These are phyloP conservation scores for Pinus albicaulis DNA, from an alignment of 75 land plant species.

Conservation along the genomic window DNA sequence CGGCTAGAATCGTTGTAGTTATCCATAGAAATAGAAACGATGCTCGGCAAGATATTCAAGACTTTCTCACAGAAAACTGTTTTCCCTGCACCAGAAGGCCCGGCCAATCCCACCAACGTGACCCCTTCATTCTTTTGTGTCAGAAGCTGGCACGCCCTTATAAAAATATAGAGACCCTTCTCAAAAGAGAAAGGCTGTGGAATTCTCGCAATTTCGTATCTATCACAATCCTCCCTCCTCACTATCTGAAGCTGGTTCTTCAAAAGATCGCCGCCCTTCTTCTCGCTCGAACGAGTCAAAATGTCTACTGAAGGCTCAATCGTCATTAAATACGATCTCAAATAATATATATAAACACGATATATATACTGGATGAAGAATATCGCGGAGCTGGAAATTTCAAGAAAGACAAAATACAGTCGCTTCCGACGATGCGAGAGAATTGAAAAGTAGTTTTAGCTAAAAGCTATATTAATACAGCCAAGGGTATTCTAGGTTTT, in stretches of 20 bases:
- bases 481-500: too few species aligned
- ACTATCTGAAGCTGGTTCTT: constrained; percentile 29
- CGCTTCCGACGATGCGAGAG: too few species aligned
- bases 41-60: constrained; percentile 29
- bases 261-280: constrained; percentile 15
- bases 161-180: constrained; percentile 34
- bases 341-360: too few species aligned
- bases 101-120: constrained; percentile 30
- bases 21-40: constrained; percentile 33
- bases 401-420: too few species aligned
- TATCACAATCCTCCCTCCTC: constrained; percentile 23
- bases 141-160: constrained; percentile 37
- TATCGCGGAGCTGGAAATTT: too few species aligned
- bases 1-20: constrained; percentile 44
- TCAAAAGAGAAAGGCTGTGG: constrained; percentile 22
- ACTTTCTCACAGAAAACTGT: constrained; percentile 38
- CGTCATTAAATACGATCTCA: too few species aligned
- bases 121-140: constrained; percentile 28
- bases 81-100: constrained; percentile 47
- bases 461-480: too few species aligned
- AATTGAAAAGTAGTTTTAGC: too few species aligned
- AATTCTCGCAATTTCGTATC: constrained; percentile 28
- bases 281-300: too few species aligned
- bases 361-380: too few species aligned
- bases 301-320: too few species aligned